phyloP scores from a whole-genome alignment of 768 basidiomycete species.

The Trametes gibbosa region DNA sequence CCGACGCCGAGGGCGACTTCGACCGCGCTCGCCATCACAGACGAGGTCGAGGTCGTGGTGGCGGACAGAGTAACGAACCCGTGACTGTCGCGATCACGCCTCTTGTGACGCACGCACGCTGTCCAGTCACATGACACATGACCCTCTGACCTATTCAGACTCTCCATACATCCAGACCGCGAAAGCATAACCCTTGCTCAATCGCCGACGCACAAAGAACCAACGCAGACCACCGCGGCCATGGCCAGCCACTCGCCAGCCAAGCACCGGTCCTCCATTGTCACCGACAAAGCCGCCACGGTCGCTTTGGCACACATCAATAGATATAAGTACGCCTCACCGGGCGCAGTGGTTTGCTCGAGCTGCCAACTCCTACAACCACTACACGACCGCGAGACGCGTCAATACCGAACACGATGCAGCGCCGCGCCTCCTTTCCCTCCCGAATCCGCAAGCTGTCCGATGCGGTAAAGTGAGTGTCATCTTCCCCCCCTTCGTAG shows the following conservation, averaged over 20 bases:
- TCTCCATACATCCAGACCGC: no score
- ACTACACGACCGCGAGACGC: not conserved
- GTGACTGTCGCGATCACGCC: not conserved
- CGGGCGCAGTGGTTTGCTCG: not conserved
- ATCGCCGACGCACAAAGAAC: not conserved
- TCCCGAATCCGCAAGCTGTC: slow-evolving; percentile 5
- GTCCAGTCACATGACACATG: no score
- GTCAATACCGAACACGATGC: not conserved
- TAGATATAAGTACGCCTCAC: not conserved
- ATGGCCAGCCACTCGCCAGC: not conserved
- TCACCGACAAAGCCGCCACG: not conserved
- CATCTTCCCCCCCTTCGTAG: not conserved
- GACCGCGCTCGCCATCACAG: no score
- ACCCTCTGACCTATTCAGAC: no score
- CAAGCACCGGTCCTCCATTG: not conserved
- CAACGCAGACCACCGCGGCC: no score
- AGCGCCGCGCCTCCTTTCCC: not conserved
- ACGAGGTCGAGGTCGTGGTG: not conserved
- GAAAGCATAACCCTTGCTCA: no score
- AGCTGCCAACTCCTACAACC: not conserved
- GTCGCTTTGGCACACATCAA: slow-evolving; percentile 2
- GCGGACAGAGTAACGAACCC: not conserved
- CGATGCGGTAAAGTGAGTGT: slow-evolving; percentile 6
- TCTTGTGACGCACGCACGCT: no score
- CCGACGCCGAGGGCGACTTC: no score